phyloP scores from a whole-genome alignment of 2,329 filamentous ascomycete genomes.

The Mollisia scopiformis region DNA sequence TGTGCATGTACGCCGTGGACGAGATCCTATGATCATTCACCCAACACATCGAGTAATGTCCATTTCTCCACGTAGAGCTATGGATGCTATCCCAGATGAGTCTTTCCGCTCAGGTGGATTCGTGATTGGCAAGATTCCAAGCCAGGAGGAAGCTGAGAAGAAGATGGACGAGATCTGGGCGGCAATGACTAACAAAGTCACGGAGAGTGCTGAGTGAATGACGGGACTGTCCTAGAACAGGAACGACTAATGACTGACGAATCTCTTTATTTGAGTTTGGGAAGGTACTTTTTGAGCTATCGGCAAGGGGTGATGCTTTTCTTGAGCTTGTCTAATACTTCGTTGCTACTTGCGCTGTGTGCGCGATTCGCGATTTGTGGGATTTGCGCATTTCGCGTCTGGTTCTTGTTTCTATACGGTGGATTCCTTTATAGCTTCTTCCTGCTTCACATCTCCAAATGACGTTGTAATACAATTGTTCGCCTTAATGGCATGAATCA shows the following conservation, averaged over 20 bases:
- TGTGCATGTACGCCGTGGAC: too few species aligned
- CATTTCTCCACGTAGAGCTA: not conserved
- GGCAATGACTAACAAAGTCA: conserved; percentile 11
- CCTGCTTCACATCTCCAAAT: too few species aligned
- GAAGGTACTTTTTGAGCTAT: not conserved
- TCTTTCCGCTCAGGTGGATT: conserved; percentile 12
- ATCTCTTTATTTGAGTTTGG: not conserved
- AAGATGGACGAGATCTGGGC: conserved; percentile 19
- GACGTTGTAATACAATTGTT: too few species aligned
- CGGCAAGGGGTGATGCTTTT: not conserved
- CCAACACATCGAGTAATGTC: not conserved
- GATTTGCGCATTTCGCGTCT: too few species aligned
- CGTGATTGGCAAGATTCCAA: conserved; percentile 16
- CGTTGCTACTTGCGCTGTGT: not conserved
- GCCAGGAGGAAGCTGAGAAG: conserved; percentile 15
- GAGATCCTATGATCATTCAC: not conserved
- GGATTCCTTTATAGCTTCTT: not conserved
- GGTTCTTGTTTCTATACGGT: too few species aligned
- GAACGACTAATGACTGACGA: conserved; percentile 6
- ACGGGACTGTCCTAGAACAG: not conserved
- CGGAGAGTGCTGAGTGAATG: not conserved
- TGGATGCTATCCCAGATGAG: conserved; percentile 4
- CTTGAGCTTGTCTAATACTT: not conserved
- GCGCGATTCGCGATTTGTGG: not conserved
- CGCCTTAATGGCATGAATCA: too few species aligned